Percentiles rank a stretch among this genome's conserved stretches.
Evolutionary conservation across 2,329 filamentous ascomycete genomes (phyloP).

Genomic region (Epichloe gansuensis): DNA sequence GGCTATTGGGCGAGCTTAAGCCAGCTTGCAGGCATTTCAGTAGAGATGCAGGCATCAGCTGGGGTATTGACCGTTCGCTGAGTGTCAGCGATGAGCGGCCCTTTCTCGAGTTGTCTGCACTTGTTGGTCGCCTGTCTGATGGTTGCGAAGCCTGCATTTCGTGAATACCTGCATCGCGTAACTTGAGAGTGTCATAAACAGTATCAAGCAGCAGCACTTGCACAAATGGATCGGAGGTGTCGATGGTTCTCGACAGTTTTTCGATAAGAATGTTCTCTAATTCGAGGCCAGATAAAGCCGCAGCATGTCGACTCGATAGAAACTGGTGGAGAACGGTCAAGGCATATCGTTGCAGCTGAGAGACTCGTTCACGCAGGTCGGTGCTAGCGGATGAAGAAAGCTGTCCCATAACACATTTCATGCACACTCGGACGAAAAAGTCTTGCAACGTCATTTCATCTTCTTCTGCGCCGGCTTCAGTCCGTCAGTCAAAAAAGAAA

Average conservation of each 20-base stretch:
- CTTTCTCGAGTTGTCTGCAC: conserved; percentile 27
- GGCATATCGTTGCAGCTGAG: conserved; percentile 57
- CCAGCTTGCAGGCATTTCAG: conserved; percentile 75
- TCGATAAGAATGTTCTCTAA: conserved; percentile 61
- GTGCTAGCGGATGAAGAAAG: conserved; percentile 9
- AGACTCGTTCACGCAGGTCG: conserved; percentile 31
- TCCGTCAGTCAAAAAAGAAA: conserved; percentile 10
- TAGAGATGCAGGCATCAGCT: conserved; percentile 53
- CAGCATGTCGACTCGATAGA: conserved; percentile 48
- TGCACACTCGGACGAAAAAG: conserved; percentile 53
- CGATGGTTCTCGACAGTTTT: conserved; percentile 48
- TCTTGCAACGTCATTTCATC: conserved; percentile 50
- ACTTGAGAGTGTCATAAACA: conserved; percentile 59
- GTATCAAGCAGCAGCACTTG: conserved; percentile 70
- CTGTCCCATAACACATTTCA: conserved; percentile 41
- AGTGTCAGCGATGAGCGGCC: conserved; percentile 25
- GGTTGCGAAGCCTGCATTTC: conserved; percentile 31
- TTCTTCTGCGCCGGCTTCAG: conserved; percentile 35
- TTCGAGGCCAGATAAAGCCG: conserved; percentile 46
- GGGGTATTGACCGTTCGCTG: conserved; percentile 14
- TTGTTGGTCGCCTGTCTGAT: conserved; percentile 33
- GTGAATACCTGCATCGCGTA: conserved; percentile 34
- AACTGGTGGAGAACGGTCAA: conserved; percentile 59
- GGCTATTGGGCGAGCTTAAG: conserved; percentile 60
- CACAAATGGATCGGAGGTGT: conserved; percentile 51